Percentiles rank a stretch among this genome's conserved stretches.
Conservation (phyloP, 169 alveolate genomes). For the Cryptosporidium sp. region DNA sequence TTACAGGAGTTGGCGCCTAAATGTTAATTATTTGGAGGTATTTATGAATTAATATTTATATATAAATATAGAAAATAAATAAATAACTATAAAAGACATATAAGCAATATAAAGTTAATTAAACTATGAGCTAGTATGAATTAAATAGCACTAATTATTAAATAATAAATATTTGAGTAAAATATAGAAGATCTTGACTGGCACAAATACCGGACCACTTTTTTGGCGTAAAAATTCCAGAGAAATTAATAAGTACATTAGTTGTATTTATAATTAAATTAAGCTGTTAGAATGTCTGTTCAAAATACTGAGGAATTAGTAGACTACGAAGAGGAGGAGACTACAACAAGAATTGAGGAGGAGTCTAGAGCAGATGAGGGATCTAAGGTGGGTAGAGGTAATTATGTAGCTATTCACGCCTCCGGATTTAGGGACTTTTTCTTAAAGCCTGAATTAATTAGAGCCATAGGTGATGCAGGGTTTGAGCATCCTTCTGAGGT, state of each 20-base stretch:
- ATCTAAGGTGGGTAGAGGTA: slow-evolving; percentile 87
- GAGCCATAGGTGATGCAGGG: slow-evolving; percentile 98
- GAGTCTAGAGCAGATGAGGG: slow-evolving; percentile 54
- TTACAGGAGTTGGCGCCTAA: slow-evolving; percentile 7
- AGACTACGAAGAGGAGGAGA: slow-evolving; percentile 76
- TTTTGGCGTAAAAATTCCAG: slow-evolving; percentile 1
- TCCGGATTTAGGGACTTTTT: slow-evolving; percentile 96
- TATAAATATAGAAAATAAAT: not conserved
- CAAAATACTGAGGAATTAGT: slow-evolving; percentile 73
- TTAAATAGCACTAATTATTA: not conserved
- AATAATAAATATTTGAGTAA: not conserved
- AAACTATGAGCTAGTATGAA: too few relatives aligned
- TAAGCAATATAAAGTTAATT: not conserved
- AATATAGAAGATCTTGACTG: slow-evolving; percentile 8
- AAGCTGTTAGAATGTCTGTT: slow-evolving; percentile 24
- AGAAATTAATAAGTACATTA: not conserved
- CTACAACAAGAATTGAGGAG: slow-evolving; percentile 66
- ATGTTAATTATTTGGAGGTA: not conserved
- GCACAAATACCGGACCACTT: not conserved
- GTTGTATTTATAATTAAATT: slow-evolving; percentile 6
- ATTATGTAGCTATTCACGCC: slow-evolving; percentile 91
- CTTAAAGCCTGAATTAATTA: slow-evolving; percentile 95
- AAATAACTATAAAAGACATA: not conserved
- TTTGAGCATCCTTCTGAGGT: slow-evolving; percentile 99
- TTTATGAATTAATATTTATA: not conserved